Base-by-base conservation (phyloP, 1,139 yeast species). In the Lodderomyces parapsilosis region DNA sequence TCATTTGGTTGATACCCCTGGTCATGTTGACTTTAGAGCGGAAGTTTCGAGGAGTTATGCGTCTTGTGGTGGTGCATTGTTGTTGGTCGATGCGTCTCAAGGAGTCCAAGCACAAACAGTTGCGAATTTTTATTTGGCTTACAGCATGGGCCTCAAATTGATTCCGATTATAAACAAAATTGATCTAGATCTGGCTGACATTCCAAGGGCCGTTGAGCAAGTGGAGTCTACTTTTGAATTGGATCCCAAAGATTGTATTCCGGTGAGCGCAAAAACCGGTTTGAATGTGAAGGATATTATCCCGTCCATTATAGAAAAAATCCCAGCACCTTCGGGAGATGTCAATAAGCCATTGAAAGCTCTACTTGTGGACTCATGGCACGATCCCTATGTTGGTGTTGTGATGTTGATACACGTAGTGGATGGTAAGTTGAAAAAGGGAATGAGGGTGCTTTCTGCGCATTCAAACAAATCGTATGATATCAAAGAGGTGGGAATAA, bases 81-180 rank as follows among this genome's bases (percentile, higher is more conserved):
- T 93, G 38, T 66, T 93, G 19, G 96, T 93, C 1, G 99, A 93
- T 68, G 98, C 98, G 1, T 77, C 93, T 2, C 98, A 93, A 58
- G 99, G 99, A 39, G 90, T 93, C 4, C 97, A 90, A 60, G 98
- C 99, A 0, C 99, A 93, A 60, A 93, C 99, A 0, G 97, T 93
- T 8, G 97, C 99, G 31, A 93, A 93, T 60, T 91, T 88, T 62
- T 88, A 85, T 56, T 71, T 91, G 45, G 99, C 99, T 0, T 86
- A 86, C 58, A 84, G 93, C 48, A 76, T 89, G 81, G 89, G 86
- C 9, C 73, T 93, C 51, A 82, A 83, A 52, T 69, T 93, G 53
- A 74, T 93, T 2, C 99, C 99, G 0, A 88, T 93, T 10, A 86
- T 93, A 41, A 93, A 93, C 66, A 93, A 93, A 58, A 86, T 93